Evolutionary conservation across 1,284 basidiomycete genomes (phyloP).

Genomic region (Termitomyces sp.): DNA sequence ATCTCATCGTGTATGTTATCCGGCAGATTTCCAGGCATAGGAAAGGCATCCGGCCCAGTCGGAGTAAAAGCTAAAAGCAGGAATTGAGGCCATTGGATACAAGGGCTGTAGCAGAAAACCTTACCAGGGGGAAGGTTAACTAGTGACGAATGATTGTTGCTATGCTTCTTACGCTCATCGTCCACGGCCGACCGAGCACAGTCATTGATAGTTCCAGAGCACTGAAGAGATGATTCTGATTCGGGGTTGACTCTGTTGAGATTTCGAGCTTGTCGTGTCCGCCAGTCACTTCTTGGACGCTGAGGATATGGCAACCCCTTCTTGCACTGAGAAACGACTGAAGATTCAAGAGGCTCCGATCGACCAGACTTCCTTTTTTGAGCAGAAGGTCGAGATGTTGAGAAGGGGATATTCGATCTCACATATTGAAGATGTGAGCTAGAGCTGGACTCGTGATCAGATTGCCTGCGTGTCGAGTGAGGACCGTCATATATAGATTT

Average conservation of each 20-base stretch:
- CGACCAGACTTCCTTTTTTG: background rate
- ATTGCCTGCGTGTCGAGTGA: slow-evolving; percentile 5
- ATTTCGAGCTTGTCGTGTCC: slow-evolving; percentile 1
- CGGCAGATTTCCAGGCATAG: background rate
- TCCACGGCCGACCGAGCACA: slow-evolving; percentile 3
- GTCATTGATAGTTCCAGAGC: slow-evolving; percentile 4
- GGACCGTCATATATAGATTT: background rate
- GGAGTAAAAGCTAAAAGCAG: background rate
- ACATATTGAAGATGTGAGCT: background rate
- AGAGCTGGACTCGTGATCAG: background rate
- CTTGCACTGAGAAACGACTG: slow-evolving; percentile 9
- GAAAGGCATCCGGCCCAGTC: background rate
- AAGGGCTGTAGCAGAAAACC: background rate
- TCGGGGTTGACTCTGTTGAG: slow-evolving; percentile 5
- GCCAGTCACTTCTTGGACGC: slow-evolving; percentile 6
- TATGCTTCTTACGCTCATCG: background rate
- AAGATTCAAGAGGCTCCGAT: slow-evolving; percentile 3
- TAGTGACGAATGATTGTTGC: background rate
- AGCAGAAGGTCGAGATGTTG: background rate
- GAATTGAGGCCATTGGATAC: background rate
- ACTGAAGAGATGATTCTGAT: slow-evolving; percentile 3
- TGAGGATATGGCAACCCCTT: slow-evolving; percentile 8
- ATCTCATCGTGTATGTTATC: slow-evolving; percentile 5
- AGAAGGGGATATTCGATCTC: background rate
- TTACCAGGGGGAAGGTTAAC: background rate